Conservation (phyloP, 192 early-diverging fungal species). For the Entomortierella lignicola region DNA sequence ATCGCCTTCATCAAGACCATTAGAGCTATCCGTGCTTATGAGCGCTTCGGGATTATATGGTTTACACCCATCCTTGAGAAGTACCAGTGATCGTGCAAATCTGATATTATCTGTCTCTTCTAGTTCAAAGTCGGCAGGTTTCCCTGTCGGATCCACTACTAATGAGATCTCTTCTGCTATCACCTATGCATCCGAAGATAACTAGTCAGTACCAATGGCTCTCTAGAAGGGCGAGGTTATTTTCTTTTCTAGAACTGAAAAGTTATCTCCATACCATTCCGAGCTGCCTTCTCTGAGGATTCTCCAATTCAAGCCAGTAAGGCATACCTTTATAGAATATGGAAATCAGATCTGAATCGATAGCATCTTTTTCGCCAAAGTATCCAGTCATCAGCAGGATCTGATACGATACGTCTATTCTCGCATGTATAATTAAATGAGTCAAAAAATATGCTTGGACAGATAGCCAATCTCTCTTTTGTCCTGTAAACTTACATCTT, state of each 20-base stretch:
- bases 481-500: constrained; percentile 18
- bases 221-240: too few species aligned
- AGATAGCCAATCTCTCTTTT: not conserved
- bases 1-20: not conserved
- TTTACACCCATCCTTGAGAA: constrained; percentile 16
- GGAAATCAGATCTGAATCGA: constrained; percentile 11
- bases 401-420: constrained; percentile 38
- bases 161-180: constrained; percentile 40
- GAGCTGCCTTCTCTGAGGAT: constrained; percentile 23
- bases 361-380: constrained; percentile 7
- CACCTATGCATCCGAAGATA: constrained; percentile 7
- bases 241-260: too few species aligned
- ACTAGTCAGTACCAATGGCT: too few species aligned
- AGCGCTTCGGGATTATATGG: constrained; percentile 2
- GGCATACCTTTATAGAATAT: constrained; percentile 17
- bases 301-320: constrained; percentile 40
- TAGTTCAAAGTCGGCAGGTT: constrained; percentile 37
- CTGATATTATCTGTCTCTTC: constrained; percentile 9
- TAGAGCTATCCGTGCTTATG: not conserved
- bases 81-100: constrained; percentile 30
- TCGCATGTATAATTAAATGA: not conserved
- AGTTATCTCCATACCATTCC: constrained; percentile 20
- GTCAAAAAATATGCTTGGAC: too few species aligned
- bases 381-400: constrained; percentile 35
- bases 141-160: constrained; percentile 17